Evolutionary conservation across 2,329 filamentous ascomycete genomes (phyloP), one percentile per base, ranked within the genome.

Genomic region (Aspergillus arachidicola): DNA sequence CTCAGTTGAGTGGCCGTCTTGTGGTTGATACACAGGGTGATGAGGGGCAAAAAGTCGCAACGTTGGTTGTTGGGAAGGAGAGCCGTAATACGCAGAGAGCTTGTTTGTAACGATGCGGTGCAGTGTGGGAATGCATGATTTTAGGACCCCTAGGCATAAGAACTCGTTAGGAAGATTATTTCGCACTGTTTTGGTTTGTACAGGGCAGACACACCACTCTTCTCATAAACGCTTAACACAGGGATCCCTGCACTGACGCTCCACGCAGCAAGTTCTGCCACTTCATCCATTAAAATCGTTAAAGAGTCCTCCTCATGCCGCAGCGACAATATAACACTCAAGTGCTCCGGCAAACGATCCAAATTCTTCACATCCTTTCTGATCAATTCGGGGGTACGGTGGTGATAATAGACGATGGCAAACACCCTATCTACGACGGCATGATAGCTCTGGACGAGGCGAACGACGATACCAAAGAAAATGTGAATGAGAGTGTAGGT

Each of bases 381-480:
- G 70, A 99, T 97, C 74, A 97, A 88, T 75, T 96, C 92, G 9
- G 95, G 95, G 0, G 94, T 96, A 58, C 92, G 91, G 78, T 99
- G 95, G 80, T 99, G 96, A 81, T 99, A 95, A 77, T 94, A 94
- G 60, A 96, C 84, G 65, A 98, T 86, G 11, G 92, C 91, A 59
- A 93, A 87, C 67, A 94, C 82, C 64, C 91, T 89, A 76, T 95
- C 91, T 69, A 88, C 83, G 57, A 96, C 85, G 10, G 90, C 87
- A 76, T 94, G 90, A 80, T 93, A 95, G 60, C 88, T 87, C 74
- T 93, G 89, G 62, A 94, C 89, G 63, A 92, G 80, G 66, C 93
- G 91, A 69, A 97, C 90, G 77, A 95, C 96, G 68, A 98, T 82
- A 7, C 92, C 94, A 80, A 97, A 98, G 69, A 97, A 76, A 66